A percentile compares a stretch with the other conserved stretches of the same genome.
Conservation (phyloP, 345 rosid species). For the Gossypium longicalyx region DNA sequence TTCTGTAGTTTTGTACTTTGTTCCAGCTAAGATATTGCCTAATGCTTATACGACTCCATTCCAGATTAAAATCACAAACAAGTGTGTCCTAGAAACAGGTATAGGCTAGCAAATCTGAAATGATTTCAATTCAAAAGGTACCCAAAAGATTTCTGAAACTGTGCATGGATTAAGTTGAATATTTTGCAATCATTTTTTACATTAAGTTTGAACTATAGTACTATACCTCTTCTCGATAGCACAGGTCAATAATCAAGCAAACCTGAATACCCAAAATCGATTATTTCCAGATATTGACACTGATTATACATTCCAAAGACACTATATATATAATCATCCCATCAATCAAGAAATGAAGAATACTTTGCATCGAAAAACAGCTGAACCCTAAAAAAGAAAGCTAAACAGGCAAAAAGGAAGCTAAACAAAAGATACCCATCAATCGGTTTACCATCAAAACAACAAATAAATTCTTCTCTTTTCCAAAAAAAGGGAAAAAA, state of each 20-base stretch:
- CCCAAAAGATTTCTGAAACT: background rate
- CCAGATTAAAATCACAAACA: background rate
- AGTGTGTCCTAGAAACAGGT: background rate
- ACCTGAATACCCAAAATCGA: background rate
- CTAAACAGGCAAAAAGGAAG: conserved; percentile 10
- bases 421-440: conserved; percentile 11
- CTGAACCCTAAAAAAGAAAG: background rate
- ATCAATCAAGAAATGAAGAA: background rate
- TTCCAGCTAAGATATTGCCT: background rate
- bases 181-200: background rate
- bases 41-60: background rate
- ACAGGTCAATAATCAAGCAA: background rate
- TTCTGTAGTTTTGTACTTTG: background rate
- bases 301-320: background rate
- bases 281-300: background rate
- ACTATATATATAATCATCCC: background rate
- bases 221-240: background rate
- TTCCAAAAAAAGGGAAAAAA: too few relatives aligned
- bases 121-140: conserved; percentile 1
- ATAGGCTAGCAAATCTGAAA: background rate
- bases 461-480: too few relatives aligned
- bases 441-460: background rate
- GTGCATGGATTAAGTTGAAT: background rate
- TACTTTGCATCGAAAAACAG: background rate
- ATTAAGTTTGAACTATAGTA: background rate